A percentile compares a stretch with the other conserved stretches of the same genome.
Conservation (phyloP, 2,329 filamentous ascomycete genomes). For the Fusarium sp. region DNA sequence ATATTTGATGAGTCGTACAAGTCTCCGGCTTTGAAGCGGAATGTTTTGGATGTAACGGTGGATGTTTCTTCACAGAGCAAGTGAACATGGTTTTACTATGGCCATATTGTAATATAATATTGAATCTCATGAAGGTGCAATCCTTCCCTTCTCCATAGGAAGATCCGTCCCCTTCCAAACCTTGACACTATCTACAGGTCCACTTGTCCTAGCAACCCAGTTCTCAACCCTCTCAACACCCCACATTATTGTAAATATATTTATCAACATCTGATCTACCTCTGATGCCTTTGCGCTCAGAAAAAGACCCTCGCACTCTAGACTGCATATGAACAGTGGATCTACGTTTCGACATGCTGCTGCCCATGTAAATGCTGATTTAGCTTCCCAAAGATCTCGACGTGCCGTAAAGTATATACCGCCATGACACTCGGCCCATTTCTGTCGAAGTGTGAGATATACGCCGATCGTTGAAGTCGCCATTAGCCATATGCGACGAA, state of each 20-base stretch:
- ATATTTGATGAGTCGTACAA: slow-evolving; percentile 29
- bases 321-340: slow-evolving; percentile 2
- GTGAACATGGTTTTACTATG: too few species aligned
- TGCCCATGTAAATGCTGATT: background rate
- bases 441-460: background rate
- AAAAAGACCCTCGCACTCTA: slow-evolving; percentile 15
- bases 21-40: slow-evolving; percentile 7
- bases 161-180: background rate
- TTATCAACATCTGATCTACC: background rate
- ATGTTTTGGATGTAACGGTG: background rate
- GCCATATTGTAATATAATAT: background rate
- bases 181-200: background rate
- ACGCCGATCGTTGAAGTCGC: slow-evolving; percentile 11
- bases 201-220: slow-evolving; percentile 8
- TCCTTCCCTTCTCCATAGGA: background rate
- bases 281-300: slow-evolving; percentile 5
- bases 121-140: background rate
- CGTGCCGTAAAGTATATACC: background rate
- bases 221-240: slow-evolving; percentile 21
- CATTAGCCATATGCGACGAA: slow-evolving; percentile 15
- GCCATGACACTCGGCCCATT: slow-evolving; percentile 16
- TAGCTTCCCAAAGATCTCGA: slow-evolving; percentile 3
- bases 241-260: slow-evolving; percentile 24
- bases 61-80: background rate
- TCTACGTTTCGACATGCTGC: background rate